A percentile compares a stretch with the other conserved stretches of the same genome.
Conservation (phyloP, 2,329 filamentous ascomycete species). For the Aspergillus sojae region DNA sequence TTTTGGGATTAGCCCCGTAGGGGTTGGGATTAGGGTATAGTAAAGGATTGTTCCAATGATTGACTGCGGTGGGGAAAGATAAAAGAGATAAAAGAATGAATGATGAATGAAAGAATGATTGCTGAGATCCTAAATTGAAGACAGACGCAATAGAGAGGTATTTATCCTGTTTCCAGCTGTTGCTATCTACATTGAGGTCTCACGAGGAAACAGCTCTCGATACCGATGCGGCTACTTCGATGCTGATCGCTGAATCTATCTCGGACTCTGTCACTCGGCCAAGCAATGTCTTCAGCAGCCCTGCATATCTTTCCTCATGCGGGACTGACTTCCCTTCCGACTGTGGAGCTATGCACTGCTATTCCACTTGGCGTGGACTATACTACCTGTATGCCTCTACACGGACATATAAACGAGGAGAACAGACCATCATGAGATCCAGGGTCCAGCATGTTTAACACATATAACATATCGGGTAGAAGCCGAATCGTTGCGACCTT, state of each 20-base stretch:
- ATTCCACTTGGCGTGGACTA: neutral
- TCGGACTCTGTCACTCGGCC: neutral
- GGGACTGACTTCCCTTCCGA: neutral
- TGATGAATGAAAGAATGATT: neutral
- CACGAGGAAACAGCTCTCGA: neutral
- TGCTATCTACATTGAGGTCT: neutral
- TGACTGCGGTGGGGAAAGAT: neutral
- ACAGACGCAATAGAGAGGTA: neutral
- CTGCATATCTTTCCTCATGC: neutral
- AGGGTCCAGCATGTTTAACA: neutral
- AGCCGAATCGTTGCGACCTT: neutral
- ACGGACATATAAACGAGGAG: neutral
- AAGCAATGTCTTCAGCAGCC: neutral
- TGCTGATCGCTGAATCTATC: neutral
- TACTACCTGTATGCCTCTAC: neutral
- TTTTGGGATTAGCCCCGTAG: neutral
- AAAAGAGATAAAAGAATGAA: neutral
- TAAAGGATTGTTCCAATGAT: neutral
- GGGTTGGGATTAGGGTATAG: neutral
- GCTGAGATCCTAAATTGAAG: neutral
- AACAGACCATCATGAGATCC: neutral
- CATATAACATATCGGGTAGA: neutral
- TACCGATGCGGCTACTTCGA: neutral
- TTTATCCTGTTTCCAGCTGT: neutral
- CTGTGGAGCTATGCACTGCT: neutral